These are phyloP conservation scores for Hypholoma sublateritium DNA, from an alignment of 768 basidiomycete genomes.

Conservation along the genomic window DNA sequence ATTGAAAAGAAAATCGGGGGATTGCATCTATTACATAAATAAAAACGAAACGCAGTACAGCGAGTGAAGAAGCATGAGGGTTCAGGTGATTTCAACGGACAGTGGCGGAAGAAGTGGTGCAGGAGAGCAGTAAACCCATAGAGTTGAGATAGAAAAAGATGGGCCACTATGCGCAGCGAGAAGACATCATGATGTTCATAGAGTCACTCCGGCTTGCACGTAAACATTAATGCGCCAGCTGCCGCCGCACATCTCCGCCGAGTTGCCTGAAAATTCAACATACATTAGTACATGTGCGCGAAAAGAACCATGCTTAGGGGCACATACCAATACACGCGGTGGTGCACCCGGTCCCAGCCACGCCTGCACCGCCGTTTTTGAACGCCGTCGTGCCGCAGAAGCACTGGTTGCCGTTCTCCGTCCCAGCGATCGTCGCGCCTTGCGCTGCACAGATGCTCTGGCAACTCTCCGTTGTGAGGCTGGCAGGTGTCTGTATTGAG, in stretches of 20 bases:
- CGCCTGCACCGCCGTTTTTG: slow-evolving; percentile 23
- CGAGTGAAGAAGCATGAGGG: too few species aligned
- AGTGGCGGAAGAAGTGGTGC: too few species aligned
- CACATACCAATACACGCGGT: slow-evolving; percentile 29
- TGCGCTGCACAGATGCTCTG: slow-evolving; percentile 23
- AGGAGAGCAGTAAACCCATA: too few species aligned
- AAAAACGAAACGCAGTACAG: too few species aligned
- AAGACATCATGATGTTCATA: not conserved
- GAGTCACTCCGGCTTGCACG: slow-evolving; percentile 18
- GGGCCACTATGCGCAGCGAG: too few species aligned
- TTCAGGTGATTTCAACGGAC: too few species aligned
- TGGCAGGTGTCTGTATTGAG: slow-evolving; percentile 7
- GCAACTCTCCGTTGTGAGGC: slow-evolving; percentile 32
- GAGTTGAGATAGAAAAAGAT: too few species aligned
- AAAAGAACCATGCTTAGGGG: slow-evolving; percentile 1
- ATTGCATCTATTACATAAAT: too few species aligned
- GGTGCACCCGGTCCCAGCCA: slow-evolving; percentile 22
- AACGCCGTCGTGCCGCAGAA: slow-evolving; percentile 31
- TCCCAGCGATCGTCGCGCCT: slow-evolving; percentile 32
- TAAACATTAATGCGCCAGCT: slow-evolving; percentile 33
- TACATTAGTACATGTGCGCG: not conserved
- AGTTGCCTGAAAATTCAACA: slow-evolving; percentile 17
- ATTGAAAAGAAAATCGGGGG: too few species aligned
- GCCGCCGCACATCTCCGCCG: slow-evolving; percentile 28
- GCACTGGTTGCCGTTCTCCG: slow-evolving; percentile 34